A percentile compares a stretch with the other conserved stretches of the same genome.
phyloP scores from a whole-genome alignment of 148 eudicot genomes.

The Cornus kousa region DNA sequence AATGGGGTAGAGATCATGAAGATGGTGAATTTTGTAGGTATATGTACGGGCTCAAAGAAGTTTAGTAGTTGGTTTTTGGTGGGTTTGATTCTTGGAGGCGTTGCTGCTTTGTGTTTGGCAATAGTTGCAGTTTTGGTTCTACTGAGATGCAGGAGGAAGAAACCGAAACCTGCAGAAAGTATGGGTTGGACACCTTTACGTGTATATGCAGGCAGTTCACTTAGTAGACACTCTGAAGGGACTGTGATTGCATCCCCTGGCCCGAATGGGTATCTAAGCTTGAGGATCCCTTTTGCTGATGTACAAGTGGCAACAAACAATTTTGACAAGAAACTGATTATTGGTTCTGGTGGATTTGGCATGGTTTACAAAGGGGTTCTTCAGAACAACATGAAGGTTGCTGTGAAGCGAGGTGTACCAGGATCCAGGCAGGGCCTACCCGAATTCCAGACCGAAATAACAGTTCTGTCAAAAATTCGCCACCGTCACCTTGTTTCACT shows the following conservation, averaged over 20 bases:
- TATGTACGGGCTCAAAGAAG: constrained; percentile 23
- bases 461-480: constrained; percentile 72
- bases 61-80: constrained; percentile 41
- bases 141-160: constrained; percentile 43
- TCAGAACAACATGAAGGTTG: constrained; percentile 59
- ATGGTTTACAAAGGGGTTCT: constrained; percentile 83
- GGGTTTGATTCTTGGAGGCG: constrained; percentile 52
- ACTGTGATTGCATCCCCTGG: constrained; percentile 49
- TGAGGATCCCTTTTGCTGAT: constrained; percentile 75
- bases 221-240: constrained; percentile 58
- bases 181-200: constrained; percentile 77
- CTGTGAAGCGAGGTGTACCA: constrained; percentile 86
- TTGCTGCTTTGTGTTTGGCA: constrained; percentile 32
- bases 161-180: constrained; percentile 52
- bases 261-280: constrained; percentile 41
- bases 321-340: constrained; percentile 60
- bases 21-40: constrained; percentile 43
- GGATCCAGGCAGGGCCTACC: constrained; percentile 95
- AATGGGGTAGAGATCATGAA: constrained; percentile 97
- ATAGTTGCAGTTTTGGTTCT: constrained; percentile 31
- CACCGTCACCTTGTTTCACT: constrained; percentile 91
- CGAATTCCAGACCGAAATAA: constrained; percentile 88
- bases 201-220: constrained; percentile 42
- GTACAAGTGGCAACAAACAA: constrained; percentile 73
- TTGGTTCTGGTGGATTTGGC: constrained; percentile 95